A percentile compares a stretch with the other conserved stretches of the same genome.
Evolutionary conservation across 805 yeast genomes (phyloP).

Genomic region (Ascoidea rubescens): DNA sequence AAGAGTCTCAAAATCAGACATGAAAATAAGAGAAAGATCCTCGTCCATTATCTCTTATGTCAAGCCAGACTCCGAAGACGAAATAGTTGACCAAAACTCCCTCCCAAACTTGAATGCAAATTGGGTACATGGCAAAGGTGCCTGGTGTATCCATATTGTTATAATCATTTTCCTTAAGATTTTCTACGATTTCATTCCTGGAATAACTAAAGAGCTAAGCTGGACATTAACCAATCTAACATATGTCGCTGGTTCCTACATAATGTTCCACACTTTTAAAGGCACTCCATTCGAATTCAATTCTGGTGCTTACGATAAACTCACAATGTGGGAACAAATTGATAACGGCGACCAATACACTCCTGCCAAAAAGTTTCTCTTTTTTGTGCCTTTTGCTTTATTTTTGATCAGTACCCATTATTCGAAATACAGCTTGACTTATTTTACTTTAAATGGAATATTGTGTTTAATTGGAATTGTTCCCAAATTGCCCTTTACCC

Average conservation of each 20-base stretch:
- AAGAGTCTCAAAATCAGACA: conserved; percentile 3
- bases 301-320: conserved; percentile 88
- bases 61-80: conserved; percentile 85
- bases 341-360: conserved; percentile 95
- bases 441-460: conserved; percentile 66
- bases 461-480: conserved; percentile 79
- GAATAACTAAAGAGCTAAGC: conserved; percentile 67
- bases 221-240: conserved; percentile 92
- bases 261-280: conserved; percentile 93
- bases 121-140: conserved; percentile 95
- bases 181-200: conserved; percentile 68
- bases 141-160: conserved; percentile 89
- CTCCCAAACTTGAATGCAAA: conserved; percentile 86
- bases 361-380: conserved; percentile 84
- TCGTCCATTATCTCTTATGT: conserved; percentile 85
- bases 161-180: conserved; percentile 62
- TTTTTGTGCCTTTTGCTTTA: conserved; percentile 84
- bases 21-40: conserved; percentile 49
- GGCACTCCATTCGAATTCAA: conserved; percentile 97
- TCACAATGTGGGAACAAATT: conserved; percentile 96
- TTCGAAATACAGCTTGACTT: conserved; percentile 66
- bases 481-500: conserved; percentile 80
- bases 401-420: conserved; percentile 85
- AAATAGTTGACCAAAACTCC: conserved; percentile 79
- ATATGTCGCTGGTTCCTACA: conserved; percentile 80